These are phyloP conservation scores for Phytophthora brassicae DNA, from an alignment of 352 stramenopile species.

Conservation along the genomic window DNA sequence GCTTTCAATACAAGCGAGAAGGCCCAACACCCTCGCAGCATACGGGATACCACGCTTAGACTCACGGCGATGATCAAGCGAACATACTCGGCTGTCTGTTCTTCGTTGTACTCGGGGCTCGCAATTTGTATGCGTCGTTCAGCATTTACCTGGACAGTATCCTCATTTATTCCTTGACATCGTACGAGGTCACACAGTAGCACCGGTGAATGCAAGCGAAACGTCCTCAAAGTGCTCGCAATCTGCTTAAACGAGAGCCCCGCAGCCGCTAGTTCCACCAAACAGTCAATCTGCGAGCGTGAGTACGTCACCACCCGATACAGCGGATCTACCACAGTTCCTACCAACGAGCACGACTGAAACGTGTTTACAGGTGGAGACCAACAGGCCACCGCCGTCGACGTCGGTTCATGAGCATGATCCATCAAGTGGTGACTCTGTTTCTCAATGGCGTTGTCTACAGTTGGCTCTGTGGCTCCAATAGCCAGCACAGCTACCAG, in stretches of 20 bases:
- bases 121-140: conserved; percentile 8
- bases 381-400: conserved; percentile 21
- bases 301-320: conserved; percentile 33
- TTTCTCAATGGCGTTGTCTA: conserved; percentile 22
- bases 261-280: conserved; percentile 34
- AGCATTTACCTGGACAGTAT: neutral
- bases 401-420: conserved; percentile 19
- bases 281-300: conserved; percentile 33
- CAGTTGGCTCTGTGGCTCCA: conserved; percentile 19
- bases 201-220: conserved; percentile 20
- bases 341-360: conserved; percentile 22
- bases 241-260: conserved; percentile 39
- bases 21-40: conserved; percentile 45
- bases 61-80: conserved; percentile 47
- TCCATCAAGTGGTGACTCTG: conserved; percentile 24
- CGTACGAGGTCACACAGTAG: conserved; percentile 24
- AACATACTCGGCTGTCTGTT: conserved; percentile 40
- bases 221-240: conserved; percentile 28
- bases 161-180: neutral
- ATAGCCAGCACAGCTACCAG: conserved; percentile 33
- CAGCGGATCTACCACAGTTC: conserved; percentile 13
- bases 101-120: conserved; percentile 26
- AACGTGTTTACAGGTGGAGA: conserved; percentile 29
- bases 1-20: conserved; percentile 50
- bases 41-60: conserved; percentile 34